These are phyloP conservation scores for Cymodocea nodosa DNA, from an alignment of 116 monocot species.

Conservation along the genomic window DNA sequence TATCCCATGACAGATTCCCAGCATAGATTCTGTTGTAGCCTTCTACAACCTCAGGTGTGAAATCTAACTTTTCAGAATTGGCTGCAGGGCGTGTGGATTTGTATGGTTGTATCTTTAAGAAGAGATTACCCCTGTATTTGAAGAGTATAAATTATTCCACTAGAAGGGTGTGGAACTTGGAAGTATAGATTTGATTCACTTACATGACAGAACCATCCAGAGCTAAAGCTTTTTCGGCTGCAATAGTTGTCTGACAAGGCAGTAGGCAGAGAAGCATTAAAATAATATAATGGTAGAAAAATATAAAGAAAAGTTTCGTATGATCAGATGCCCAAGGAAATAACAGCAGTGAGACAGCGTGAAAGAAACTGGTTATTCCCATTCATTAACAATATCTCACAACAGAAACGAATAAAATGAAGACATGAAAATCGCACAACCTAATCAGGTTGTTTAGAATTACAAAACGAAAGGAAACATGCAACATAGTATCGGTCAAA, in stretches of 20 bases:
- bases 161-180: background rate
- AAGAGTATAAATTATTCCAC: background rate
- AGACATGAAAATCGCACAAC: too few species aligned
- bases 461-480: too few species aligned
- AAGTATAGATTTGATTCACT: conserved; percentile 12
- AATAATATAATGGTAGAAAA: background rate
- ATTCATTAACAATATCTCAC: too few species aligned
- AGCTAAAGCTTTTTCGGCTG: conserved; percentile 80
- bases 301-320: too few species aligned
- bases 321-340: too few species aligned
- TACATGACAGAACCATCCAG: conserved; percentile 98
- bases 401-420: too few species aligned
- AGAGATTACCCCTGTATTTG: conserved; percentile 78
- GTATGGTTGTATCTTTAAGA: conserved; percentile 84
- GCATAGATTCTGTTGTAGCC: conserved; percentile 87
- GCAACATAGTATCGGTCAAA: too few species aligned
- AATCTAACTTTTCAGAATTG: conserved; percentile 29
- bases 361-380: too few species aligned
- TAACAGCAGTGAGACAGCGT: too few species aligned
- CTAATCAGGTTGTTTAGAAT: too few species aligned
- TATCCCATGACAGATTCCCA: conserved; percentile 87
- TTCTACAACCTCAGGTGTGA: conserved; percentile 63
- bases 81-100: conserved; percentile 19
- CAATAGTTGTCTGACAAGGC: conserved; percentile 74
- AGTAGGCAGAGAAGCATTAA: background rate